Base-by-base conservation (phyloP, 148 eudicot genomes). In the Camellia sinensis region DNA sequence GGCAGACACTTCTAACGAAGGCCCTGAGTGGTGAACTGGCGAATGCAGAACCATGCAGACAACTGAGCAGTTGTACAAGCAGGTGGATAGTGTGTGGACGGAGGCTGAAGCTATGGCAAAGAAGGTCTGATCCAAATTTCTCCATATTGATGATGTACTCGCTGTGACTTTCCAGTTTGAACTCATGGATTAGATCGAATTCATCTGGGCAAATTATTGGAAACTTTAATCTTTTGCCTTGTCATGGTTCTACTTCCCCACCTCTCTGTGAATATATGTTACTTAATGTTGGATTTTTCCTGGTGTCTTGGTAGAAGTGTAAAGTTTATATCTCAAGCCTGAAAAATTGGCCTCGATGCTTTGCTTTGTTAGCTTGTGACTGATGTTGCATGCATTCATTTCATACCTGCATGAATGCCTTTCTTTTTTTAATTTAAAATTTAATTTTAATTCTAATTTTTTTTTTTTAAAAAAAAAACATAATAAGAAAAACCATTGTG, bases 31-130 rank as follows among this genome's bases (percentile, higher is more conserved):
- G 87, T 87, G 81, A 87, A 85, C 83, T 87, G 82, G 86, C 85
- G 82, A 86, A 90, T 93, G 97, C 98, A 96, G 99, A 96, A 85
- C 95, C 79, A 96, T 93, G 87, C 92, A 93, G 90, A 92, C 93
- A 62, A 84, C 97, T 66, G 94, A 93, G 92, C 90, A 96, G 88
- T 95, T 96, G 73, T 93, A 91, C 89, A 96, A 93, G 90, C 93
- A 83, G 71, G 97, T 93, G 63, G 99, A 93, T 83, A 97, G 97
- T 61, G 98, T 85, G 53, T 93, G 95, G 99, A 88, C 89, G 5
- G 99, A 92, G 84, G 97, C 99, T 72, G 99, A 96, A 92, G 90
- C 87, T 50, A 91, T 92, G 19, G 97, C 99, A 18, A 96, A 93
- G 83, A 93, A 92, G 99, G 99, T 96, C 22, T 18, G 71, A 48